phyloP scores from a whole-genome alignment of 371 early-diverging fungal species.

The Saksenaea oblongispora region DNA sequence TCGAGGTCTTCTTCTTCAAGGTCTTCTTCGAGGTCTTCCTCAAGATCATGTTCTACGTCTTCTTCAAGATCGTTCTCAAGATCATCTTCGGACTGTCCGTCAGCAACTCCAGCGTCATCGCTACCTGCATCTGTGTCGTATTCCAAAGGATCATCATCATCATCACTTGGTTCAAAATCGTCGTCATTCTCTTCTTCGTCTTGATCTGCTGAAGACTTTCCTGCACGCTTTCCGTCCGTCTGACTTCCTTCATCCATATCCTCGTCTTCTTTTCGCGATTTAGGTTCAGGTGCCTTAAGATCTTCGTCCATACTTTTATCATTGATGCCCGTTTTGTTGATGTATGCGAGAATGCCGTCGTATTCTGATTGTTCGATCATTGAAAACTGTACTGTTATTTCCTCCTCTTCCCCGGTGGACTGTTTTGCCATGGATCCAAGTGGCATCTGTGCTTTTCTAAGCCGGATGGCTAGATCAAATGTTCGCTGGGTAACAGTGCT shows the following conservation, averaged over 20 bases:
- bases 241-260: background rate
- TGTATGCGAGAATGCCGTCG: constrained; percentile 49
- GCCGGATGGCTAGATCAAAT: constrained; percentile 47
- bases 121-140: constrained; percentile 34
- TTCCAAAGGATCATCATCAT: constrained; percentile 43
- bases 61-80: background rate
- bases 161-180: constrained; percentile 34
- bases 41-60: background rate
- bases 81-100: background rate
- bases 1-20: constrained; percentile 16
- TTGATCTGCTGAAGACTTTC: constrained; percentile 17
- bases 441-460: constrained; percentile 11
- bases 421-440: constrained; percentile 18
- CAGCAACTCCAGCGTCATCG: background rate
- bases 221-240: background rate
- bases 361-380: constrained; percentile 62
- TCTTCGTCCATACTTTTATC: constrained; percentile 49
- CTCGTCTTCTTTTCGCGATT: constrained; percentile 5
- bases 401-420: constrained; percentile 19
- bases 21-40: constrained; percentile 3
- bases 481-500: constrained; percentile 53
- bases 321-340: constrained; percentile 34
- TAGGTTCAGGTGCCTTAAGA: constrained; percentile 30
- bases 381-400: constrained; percentile 43
- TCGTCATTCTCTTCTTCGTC: constrained; percentile 36